Conservation (phyloP, 257 asterid species). For the Lithospermum erythrorhizon region DNA sequence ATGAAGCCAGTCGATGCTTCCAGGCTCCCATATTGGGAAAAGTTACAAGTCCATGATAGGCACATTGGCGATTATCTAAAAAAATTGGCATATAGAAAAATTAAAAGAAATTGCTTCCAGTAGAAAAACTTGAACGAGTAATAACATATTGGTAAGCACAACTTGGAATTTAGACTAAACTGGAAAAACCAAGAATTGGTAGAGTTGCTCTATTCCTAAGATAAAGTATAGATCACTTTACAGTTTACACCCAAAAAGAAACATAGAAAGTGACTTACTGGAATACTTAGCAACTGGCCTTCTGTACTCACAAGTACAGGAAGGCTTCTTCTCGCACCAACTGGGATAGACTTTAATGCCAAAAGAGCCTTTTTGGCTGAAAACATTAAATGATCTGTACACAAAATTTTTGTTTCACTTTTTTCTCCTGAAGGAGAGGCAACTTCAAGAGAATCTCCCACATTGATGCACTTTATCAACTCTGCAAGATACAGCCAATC, state of each 20-base stretch:
- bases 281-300: conserved; percentile 63
- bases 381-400: conserved; percentile 29
- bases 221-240: not conserved
- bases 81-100: too few species aligned
- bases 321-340: conserved; percentile 65
- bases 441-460: conserved; percentile 10
- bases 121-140: too few species aligned
- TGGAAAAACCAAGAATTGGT: too few species aligned
- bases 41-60: too few species aligned
- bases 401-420: conserved; percentile 11
- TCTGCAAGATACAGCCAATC: conserved; percentile 72
- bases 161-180: too few species aligned
- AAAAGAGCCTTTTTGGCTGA: conserved; percentile 56
- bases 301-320: conserved; percentile 61
- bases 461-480: conserved; percentile 25
- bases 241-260: conserved; percentile 3
- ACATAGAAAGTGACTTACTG: conserved; percentile 33
- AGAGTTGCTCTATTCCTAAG: not conserved
- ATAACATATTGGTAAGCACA: too few species aligned
- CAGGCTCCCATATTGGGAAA: too few species aligned
- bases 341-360: conserved; percentile 59
- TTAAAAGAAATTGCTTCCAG: too few species aligned
- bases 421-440: conserved; percentile 5
- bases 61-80: too few species aligned
- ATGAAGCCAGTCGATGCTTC: conserved; percentile 9